Conservation (phyloP, 208 protist species). For the Acanthamoeba rhysodes region DNA sequence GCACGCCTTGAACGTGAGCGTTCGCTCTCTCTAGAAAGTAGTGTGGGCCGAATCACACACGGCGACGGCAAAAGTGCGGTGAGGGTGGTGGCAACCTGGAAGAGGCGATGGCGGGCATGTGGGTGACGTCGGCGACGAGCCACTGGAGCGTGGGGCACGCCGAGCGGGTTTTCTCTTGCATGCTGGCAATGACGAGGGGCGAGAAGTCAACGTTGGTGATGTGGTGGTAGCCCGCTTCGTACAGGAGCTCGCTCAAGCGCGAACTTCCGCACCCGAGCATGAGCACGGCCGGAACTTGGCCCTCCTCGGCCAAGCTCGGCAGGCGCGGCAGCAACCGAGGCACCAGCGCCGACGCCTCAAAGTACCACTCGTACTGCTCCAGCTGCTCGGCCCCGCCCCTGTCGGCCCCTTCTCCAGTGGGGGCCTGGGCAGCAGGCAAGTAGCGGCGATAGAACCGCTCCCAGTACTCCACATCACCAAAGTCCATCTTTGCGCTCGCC, state of each 20-base stretch:
- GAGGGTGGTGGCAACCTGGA: not conserved
- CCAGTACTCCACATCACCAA: conserved; percentile 27
- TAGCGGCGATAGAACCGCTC: not conserved
- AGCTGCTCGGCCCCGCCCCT: not conserved
- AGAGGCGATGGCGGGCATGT: not conserved
- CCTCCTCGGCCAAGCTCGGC: not conserved
- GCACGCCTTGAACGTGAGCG: too few relatives aligned
- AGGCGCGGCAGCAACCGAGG: not conserved
- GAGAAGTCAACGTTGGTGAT: conserved; percentile 54
- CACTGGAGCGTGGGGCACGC: not conserved
- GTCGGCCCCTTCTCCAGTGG: too few relatives aligned
- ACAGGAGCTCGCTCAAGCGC: not conserved
- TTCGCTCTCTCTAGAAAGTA: too few relatives aligned
- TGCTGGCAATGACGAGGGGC: conserved; percentile 19
- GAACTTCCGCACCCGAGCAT: conserved; percentile 37
- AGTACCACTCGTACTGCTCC: conserved; percentile 42
- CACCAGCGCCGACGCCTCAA: not conserved
- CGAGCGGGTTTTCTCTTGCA: not conserved
- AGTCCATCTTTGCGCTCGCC: conserved; percentile 1
- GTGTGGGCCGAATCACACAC: too few relatives aligned
- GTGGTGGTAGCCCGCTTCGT: not conserved
- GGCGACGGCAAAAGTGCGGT: not conserved
- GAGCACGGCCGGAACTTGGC: not conserved
- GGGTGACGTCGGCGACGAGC: conserved; percentile 14
- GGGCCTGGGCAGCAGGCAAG: not conserved